Base-by-base conservation (phyloP, 257 asterid genomes). In the Haberlea rhodopensis region DNA sequence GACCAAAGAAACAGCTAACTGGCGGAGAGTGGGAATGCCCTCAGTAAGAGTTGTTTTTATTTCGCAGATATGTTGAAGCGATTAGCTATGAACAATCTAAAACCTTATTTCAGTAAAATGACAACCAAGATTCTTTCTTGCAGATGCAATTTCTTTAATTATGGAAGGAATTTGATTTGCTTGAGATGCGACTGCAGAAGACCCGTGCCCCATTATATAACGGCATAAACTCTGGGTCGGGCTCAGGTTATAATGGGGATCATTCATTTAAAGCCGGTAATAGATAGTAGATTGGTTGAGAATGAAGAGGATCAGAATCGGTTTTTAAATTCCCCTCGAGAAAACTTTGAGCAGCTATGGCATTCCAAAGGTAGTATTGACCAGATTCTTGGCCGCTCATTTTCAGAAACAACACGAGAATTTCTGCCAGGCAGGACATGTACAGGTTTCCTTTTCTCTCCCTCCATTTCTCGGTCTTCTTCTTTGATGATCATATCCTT, bases 21-120 rank as follows among this genome's bases (percentile, higher is more conserved):
- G 96, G 96, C 51, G 85, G 85, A 67, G 99, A 92, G 79, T 92
- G 99, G 99, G 94, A 92, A 60, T 92, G 99, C 77, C 89, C 97
- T 65, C 86, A 81, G 99, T 92, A 79, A 87, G 91, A 51, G 66
- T 43, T 53, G 32, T 53, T 70, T n/a, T 40, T 48, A 10, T 32
- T 8, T 55, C 31, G 29, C 72, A 23, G 48, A 31, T 71, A n/a
- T 62, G 34, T 66, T 69, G 3, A 60, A 40, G 11, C 26, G 37
- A 64, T 65, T 46, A 60, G 27, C 59, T 59, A 32, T 43, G 43
- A 57, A 25, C 24, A 51, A 66, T 29, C n/a, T n/a, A n/a, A n/a
- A n/a, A n/a, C 55, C 65, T 51, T n/a, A 55, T 52, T 53, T 43
- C 45, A 37, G 45, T 49, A 31, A 45, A 56, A 28, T 57, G 60